Evolutionary conservation across 257 asterid species (phyloP), one percentile per base, ranked within the genome.

Genomic region (Nicotiana undulata): DNA sequence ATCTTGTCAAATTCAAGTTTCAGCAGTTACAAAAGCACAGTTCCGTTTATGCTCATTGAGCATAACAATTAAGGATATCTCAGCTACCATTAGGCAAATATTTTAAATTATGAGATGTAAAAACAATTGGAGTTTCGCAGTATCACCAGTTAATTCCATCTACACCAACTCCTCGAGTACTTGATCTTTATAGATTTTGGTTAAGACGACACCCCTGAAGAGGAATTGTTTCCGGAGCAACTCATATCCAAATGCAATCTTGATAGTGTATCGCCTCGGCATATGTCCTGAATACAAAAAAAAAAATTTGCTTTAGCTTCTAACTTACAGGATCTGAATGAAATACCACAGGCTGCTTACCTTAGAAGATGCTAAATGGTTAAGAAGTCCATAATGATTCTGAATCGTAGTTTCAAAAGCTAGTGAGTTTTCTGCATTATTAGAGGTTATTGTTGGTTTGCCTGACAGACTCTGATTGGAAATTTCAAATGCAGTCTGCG

Each of bases 171-270:
- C 46, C 24, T 64, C 26, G 16, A 29, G 32, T 49, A 46, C 51
- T 72, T 49, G 44, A 67, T 40, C 32, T 32, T 28, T 60, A 32
- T 20, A 2, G 59, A 67, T 56, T 34, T 59, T 51, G 49, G 83
- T 85, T 89, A 92, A 17, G 97, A 90, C 24, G 96, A 94, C 80
- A 93, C 87, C 49, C 93, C 96, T 1, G 97, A 91, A 37, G 97
- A 89, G n/a, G 93, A 92, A 86, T 87, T 93, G 85, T 93, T 93
- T 52, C 93, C 96, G 3, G 96, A 89, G 88, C 95, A 85, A 83
- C 96, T 88, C 78, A 86, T 84, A 82, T 94, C 95, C 55, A 92
- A 84, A 65, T 92, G 94, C 88, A 94, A 76, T 79, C 94, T 86
- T 59, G 95, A 90, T 56, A 85, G 52, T 3, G 95, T 89, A n/a